Percentiles rank a stretch among this genome's conserved stretches.
These are phyloP conservation scores for Phaeosphaeriaceae sp. DNA, from an alignment of 2,329 filamentous ascomycete species.

Conservation along the genomic window DNA sequence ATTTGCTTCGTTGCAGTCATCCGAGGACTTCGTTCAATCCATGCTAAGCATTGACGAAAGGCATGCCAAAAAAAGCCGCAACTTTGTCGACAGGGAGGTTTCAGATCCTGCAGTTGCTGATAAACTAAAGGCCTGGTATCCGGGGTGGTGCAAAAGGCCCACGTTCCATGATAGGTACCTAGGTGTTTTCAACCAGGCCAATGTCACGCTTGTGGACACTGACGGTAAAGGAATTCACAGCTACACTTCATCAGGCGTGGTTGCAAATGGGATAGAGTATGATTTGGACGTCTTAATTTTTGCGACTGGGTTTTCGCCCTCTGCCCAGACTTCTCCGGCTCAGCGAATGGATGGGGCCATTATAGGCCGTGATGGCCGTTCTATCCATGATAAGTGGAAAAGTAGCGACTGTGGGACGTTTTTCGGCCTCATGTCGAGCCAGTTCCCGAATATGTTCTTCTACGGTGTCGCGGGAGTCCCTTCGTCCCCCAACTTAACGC, in stretches of 20 bases:
- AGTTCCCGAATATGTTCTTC: conserved; percentile 27
- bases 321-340: conserved; percentile 23
- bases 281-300: conserved; percentile 54
- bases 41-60: background rate
- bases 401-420: conserved; percentile 50
- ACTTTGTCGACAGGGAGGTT: conserved; percentile 48
- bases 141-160: conserved; percentile 67
- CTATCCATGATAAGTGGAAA: conserved; percentile 55
- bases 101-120: conserved; percentile 56
- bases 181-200: conserved; percentile 61
- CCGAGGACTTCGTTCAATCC: background rate
- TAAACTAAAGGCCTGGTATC: conserved; percentile 64
- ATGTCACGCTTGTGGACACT: conserved; percentile 67
- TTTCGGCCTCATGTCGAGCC: conserved; percentile 42
- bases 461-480: background rate
- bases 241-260: conserved; percentile 54
- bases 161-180: conserved; percentile 67
- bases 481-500: background rate
- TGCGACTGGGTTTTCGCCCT: conserved; percentile 51
- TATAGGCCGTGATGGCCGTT: conserved; percentile 51
- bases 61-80: conserved; percentile 11
- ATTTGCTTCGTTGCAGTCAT: background rate
- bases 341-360: conserved; percentile 39
- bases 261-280: conserved; percentile 56
- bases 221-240: conserved; percentile 58